phyloP scores from a whole-genome alignment of 257 asterid species.

The Solanum bulbocastanum region DNA sequence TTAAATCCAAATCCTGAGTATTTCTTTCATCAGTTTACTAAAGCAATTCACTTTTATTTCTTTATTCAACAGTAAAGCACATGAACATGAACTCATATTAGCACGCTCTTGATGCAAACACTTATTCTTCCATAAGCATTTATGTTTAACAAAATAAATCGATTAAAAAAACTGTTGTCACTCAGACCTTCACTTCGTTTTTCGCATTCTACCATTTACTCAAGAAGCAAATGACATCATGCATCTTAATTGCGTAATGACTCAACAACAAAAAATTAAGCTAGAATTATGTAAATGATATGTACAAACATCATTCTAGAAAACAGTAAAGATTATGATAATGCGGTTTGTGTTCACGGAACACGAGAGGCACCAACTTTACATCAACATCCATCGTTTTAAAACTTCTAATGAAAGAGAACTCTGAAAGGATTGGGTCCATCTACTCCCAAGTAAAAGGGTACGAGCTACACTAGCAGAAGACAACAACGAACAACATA shows the following conservation, averaged over 20 bases:
- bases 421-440: conserved; percentile 3
- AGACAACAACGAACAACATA: conserved; percentile 6
- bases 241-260: neutral
- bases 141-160: neutral
- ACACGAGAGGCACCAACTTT: conserved; percentile 1
- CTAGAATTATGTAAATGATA: neutral
- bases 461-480: neutral
- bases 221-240: neutral
- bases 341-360: neutral
- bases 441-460: conserved; percentile 1
- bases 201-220: neutral
- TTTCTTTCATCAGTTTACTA: neutral
- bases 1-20: neutral
- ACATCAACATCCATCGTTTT: neutral
- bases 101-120: neutral
- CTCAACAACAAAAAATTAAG: neutral
- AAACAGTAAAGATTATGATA: neutral
- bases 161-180: neutral
- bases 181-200: neutral
- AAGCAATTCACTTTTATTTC: neutral
- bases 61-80: neutral
- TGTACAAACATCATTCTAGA: neutral
- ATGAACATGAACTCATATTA: neutral
- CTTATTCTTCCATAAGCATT: neutral
- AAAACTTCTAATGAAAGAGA: neutral